These are phyloP conservation scores for Stromatinia cepivora DNA, from an alignment of 2,329 filamentous ascomycete species.

Conservation along the genomic window DNA sequence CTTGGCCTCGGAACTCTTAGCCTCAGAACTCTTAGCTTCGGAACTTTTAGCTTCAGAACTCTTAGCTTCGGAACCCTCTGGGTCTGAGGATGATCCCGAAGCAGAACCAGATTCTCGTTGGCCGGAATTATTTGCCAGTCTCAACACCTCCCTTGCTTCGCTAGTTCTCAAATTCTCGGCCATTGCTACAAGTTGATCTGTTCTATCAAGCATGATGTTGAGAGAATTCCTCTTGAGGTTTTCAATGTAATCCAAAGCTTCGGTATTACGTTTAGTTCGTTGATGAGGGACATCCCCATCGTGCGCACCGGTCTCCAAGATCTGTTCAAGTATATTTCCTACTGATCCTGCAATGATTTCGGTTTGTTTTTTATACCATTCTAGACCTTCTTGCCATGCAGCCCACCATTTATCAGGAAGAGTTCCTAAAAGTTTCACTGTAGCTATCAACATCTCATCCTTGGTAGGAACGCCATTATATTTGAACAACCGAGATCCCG, in stretches of 20 bases:
- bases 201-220: not conserved
- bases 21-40: not conserved
- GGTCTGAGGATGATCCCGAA: slow-evolving; percentile 8
- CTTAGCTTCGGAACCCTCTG: not conserved
- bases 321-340: slow-evolving; percentile 24
- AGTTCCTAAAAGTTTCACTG: slow-evolving; percentile 26
- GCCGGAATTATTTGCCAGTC: not conserved
- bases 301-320: slow-evolving; percentile 30
- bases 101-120: slow-evolving; percentile 5
- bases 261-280: not conserved
- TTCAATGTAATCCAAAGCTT: not conserved
- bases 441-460: slow-evolving; percentile 27
- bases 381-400: slow-evolving; percentile 26
- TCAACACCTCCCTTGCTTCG: slow-evolving; percentile 28
- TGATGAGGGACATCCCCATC: slow-evolving; percentile 24
- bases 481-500: slow-evolving; percentile 26
- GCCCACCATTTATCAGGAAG: slow-evolving; percentile 29
- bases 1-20: not conserved
- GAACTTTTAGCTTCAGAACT: not conserved
- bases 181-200: slow-evolving; percentile 23
- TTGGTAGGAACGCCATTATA: slow-evolving; percentile 24
- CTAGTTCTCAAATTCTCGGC: slow-evolving; percentile 26
- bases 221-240: not conserved
- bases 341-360: not conserved
- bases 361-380: slow-evolving; percentile 24